Conservation (phyloP, 1,139 yeast genomes). For the Suhomyces wounanorum region DNA sequence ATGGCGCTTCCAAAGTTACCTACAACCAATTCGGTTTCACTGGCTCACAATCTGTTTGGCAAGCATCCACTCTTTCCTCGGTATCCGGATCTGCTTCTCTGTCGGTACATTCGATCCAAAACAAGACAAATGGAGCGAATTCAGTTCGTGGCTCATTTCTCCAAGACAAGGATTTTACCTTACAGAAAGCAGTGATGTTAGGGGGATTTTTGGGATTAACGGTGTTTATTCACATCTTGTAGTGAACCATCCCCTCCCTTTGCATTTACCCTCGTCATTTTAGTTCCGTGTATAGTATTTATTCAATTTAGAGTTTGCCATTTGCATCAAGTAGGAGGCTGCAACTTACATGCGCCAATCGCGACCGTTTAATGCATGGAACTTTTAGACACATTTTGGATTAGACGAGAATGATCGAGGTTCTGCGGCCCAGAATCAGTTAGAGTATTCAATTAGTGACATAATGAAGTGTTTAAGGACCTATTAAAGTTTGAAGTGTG, state of each 20-base stretch:
- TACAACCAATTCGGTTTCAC: constrained; percentile 49
- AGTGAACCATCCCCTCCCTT: constrained; percentile 2
- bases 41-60: constrained; percentile 43
- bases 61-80: constrained; percentile 16
- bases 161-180: constrained; percentile 17
- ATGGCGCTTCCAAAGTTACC: constrained; percentile 16
- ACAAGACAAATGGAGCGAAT: constrained; percentile 20
- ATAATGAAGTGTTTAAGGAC: no score
- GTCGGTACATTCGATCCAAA: constrained; percentile 15
- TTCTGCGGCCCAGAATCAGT: background rate
- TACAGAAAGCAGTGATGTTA: constrained; percentile 23
- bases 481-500: no score
- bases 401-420: background rate
- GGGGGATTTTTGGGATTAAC: constrained; percentile 23
- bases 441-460: background rate
- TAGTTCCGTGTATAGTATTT: constrained; percentile 9
- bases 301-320: background rate
- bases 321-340: background rate
- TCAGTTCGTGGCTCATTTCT: constrained; percentile 12
- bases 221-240: constrained; percentile 22
- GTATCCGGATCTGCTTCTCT: constrained; percentile 15
- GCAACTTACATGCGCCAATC: background rate
- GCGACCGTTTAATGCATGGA: background rate
- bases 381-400: background rate
- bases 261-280: constrained; percentile 7